Conservation (phyloP, 2,329 filamentous ascomycete genomes). For the Lachnellula suecica region DNA sequence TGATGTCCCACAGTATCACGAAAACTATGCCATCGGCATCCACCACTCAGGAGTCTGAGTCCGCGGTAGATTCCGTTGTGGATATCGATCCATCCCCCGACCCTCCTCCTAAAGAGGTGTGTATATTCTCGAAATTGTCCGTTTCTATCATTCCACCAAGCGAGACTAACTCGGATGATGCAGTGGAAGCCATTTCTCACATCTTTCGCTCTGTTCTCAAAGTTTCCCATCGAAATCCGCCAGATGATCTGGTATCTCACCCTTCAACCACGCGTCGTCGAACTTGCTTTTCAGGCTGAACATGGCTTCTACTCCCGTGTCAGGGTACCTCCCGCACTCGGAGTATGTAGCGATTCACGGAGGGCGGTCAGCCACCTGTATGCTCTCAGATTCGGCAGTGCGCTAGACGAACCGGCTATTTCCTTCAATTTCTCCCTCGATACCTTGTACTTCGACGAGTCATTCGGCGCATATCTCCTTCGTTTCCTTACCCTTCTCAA, state of each 20-base stretch:
- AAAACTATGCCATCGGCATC: too few relatives aligned
- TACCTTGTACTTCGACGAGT: slow-evolving; percentile 15
- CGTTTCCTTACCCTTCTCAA: slow-evolving; percentile 11
- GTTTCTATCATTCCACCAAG: too few relatives aligned
- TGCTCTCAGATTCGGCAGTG: slow-evolving; percentile 14
- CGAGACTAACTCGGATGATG: too few relatives aligned
- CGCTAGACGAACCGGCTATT: slow-evolving; percentile 6
- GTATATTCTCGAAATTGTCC: too few relatives aligned
- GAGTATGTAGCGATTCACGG: slow-evolving; percentile 16
- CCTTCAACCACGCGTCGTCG: slow-evolving; percentile 12
- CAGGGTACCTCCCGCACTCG: slow-evolving; percentile 7
- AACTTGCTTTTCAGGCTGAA: slow-evolving; percentile 1
- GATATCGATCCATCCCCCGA: background rate
- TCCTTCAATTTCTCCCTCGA: slow-evolving; percentile 23
- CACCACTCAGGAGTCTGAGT: too few relatives aligned
- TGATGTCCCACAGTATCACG: too few relatives aligned
- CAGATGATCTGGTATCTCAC: slow-evolving; percentile 17
- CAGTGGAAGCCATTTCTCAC: background rate
- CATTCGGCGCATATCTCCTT: background rate
- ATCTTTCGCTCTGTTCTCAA: slow-evolving; percentile 12
- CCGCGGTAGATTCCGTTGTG: too few relatives aligned
- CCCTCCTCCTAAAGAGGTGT: too few relatives aligned
- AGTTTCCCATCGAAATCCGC: slow-evolving; percentile 21
- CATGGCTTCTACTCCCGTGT: slow-evolving; percentile 12
- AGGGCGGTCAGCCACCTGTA: slow-evolving; percentile 9